Conservation (phyloP, 2,329 filamentous ascomycete species). For the Metarhizium robertsii region DNA sequence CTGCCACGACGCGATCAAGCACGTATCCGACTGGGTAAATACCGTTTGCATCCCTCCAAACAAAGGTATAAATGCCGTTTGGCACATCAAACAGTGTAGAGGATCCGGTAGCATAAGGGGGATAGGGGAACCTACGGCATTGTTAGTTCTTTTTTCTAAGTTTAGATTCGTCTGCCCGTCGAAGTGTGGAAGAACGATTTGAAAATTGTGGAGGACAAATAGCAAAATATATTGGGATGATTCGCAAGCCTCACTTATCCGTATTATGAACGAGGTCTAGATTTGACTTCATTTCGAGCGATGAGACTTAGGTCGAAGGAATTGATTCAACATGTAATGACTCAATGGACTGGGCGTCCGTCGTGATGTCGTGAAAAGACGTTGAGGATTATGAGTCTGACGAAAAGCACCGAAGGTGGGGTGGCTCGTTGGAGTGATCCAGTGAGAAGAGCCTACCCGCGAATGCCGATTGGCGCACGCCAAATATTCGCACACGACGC, state of each 20-base stretch:
- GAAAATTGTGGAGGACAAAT: too few relatives aligned
- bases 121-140: slow-evolving; percentile 63
- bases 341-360: too few relatives aligned
- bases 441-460: too few relatives aligned
- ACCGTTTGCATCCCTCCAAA: slow-evolving; percentile 54
- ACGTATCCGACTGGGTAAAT: slow-evolving; percentile 56
- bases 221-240: not conserved
- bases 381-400: too few relatives aligned
- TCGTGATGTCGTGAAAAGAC: too few relatives aligned
- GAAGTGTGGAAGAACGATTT: too few relatives aligned
- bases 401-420: too few relatives aligned
- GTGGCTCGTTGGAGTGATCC: too few relatives aligned
- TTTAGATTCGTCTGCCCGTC: not conserved
- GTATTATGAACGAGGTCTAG: slow-evolving; percentile 44
- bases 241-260: slow-evolving; percentile 34
- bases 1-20: slow-evolving; percentile 38
- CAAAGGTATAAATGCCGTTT: slow-evolving; percentile 56
- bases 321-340: too few relatives aligned
- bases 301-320: not conserved
- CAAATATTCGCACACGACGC: too few relatives aligned
- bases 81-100: slow-evolving; percentile 45
- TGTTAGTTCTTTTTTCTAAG: not conserved
- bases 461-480: too few relatives aligned
- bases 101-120: slow-evolving; percentile 51
- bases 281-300: slow-evolving; percentile 22